Base-by-base conservation (phyloP, 2,329 filamentous ascomycete species). In the Rhytidhysteron rufulum region DNA sequence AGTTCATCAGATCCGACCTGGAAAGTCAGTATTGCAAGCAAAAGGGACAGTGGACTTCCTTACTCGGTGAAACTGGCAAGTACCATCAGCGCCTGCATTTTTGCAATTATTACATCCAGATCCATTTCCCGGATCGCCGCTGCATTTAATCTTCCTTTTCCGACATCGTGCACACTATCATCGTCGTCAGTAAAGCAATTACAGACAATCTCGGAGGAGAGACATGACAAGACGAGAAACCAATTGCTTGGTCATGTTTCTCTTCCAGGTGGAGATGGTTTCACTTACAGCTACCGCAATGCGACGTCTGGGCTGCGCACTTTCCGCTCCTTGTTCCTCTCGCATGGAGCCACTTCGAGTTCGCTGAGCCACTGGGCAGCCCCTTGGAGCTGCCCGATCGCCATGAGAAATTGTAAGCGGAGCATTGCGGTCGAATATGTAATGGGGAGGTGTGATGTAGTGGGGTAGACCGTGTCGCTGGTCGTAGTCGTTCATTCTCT, bases 131-230 rank as follows among this genome's bases (percentile, higher is more conserved):
- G 77, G 74, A 60, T 95, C 88, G 31, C 91, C 91, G 57, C 86
- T 95, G 70, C 91, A 97, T 53, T 88, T 85, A 55, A 97, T 97
- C 73, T 97, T 97, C 43, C 91, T 80, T 69, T 91, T 90, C 45
- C 91, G 82, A 67, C 91, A 97, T 51, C 91, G 82, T 25, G 82
- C 80, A 64, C 91, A 97, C 91, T 96, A 49, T 5, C 32, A 16
- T 22, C n/a, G 37, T 18, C 4, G 21, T 41, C 19, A 38, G 24
- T 4, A 9, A 18, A n/a, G n/a, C n/a, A n/a, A n/a, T n/a, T n/a
- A n/a, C n/a, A n/a, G n/a, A n/a, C n/a, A n/a, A n/a, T n/a, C n/a
- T n/a, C n/a, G n/a, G n/a, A n/a, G n/a, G n/a, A n/a, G n/a, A n/a
- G n/a, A n/a, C n/a, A n/a, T n/a, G n/a, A n/a, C n/a, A n/a, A n/a